Percentiles rank a stretch among this genome's conserved stretches.
phyloP scores from a whole-genome alignment of 1,139 yeast species.

The Pichia sp. region DNA sequence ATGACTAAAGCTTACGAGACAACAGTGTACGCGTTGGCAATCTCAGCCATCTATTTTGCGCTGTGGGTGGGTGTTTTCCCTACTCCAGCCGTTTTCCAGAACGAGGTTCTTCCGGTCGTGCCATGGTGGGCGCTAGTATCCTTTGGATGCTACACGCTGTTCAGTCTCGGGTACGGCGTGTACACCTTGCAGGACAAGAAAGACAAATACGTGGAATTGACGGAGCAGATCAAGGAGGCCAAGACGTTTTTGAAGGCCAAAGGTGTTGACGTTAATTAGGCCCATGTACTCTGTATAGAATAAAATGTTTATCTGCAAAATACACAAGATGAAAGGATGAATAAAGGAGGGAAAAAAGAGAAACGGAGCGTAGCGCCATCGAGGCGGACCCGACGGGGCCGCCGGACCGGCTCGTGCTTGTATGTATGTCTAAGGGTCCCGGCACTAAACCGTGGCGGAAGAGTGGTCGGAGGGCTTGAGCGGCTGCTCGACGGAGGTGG shows the following conservation, averaged over 20 bases:
- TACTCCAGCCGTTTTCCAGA: slow-evolving; percentile 43
- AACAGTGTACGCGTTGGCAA: slow-evolving; percentile 42
- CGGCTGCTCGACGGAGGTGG: neutral
- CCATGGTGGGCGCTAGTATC: slow-evolving; percentile 72
- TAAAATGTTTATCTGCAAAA: neutral
- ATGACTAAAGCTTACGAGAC: slow-evolving; percentile 76
- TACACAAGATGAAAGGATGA: neutral
- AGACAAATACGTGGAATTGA: slow-evolving; percentile 61
- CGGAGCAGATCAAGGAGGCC: slow-evolving; percentile 63
- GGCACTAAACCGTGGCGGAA: neutral
- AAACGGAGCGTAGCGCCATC: neutral
- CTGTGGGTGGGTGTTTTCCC: slow-evolving; percentile 55
- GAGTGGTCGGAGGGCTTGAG: neutral
- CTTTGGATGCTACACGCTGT: slow-evolving; percentile 38
- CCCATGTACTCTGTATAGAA: neutral
- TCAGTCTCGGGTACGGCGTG: slow-evolving; percentile 67
- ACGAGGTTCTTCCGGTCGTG: slow-evolving; percentile 58
- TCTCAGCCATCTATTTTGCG: slow-evolving; percentile 52
- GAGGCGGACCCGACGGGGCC: too few species aligned
- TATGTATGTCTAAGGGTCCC: neutral
- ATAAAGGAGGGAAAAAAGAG: neutral
- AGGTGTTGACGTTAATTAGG: slow-evolving; percentile 45
- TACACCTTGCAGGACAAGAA: slow-evolving; percentile 70
- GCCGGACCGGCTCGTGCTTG: neutral
- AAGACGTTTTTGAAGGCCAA: slow-evolving; percentile 53